phyloP scores from a whole-genome alignment of 257 asterid species.

The Solanum chmielewskii region DNA sequence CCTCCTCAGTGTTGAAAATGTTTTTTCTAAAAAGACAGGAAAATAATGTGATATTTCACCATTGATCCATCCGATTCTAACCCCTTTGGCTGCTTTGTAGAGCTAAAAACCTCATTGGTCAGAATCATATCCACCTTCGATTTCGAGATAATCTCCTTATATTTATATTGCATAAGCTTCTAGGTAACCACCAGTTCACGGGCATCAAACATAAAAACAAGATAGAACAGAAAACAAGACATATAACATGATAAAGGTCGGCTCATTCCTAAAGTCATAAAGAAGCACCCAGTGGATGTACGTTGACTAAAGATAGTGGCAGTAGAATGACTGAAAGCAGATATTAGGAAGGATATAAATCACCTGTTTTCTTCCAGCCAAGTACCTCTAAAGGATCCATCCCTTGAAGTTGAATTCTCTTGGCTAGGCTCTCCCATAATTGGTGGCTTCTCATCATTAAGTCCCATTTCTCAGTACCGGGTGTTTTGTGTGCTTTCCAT shows the following conservation, averaged over 20 bases:
- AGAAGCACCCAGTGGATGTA: not conserved
- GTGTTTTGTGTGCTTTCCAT: conserved; percentile 81
- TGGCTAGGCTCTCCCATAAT: conserved; percentile 70
- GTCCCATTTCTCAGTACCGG: conserved; percentile 75
- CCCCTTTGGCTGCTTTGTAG: not conserved
- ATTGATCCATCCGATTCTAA: not conserved
- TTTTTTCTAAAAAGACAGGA: not conserved
- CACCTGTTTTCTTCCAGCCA: conserved; percentile 95
- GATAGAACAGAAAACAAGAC: not conserved
- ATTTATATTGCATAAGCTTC: not conserved
- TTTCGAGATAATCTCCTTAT: not conserved
- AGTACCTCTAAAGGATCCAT: conserved; percentile 57
- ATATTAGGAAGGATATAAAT: not conserved
- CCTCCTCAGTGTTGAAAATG: not conserved
- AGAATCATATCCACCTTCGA: not conserved
- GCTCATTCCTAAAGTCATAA: not conserved
- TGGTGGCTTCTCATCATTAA: conserved; percentile 66
- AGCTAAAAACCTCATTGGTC: not conserved
- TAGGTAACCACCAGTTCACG: not conserved
- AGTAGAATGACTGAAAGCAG: not conserved
- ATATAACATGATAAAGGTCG: not conserved
- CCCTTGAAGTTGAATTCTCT: conserved; percentile 47
- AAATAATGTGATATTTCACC: not conserved
- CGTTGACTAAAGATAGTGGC: not conserved
- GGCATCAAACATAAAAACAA: not conserved